Base-by-base conservation (phyloP, 1,139 yeast genomes). In the Kazachstania sp. region DNA sequence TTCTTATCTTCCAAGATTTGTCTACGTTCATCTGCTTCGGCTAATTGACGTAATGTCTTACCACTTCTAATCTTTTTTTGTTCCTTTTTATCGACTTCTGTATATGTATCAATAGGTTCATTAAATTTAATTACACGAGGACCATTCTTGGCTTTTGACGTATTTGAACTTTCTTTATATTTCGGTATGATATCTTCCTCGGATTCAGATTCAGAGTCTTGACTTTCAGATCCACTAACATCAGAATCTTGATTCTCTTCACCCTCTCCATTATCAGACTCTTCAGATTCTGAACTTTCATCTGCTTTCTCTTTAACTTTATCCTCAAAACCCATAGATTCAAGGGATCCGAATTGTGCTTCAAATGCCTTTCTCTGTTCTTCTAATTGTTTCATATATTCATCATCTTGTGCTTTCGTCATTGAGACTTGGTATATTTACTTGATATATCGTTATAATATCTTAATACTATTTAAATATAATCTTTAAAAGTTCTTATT, bases 261-360 rank as follows among this genome's bases (percentile, higher is more conserved):
- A 9, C 6, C 31, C 6, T 26, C 19, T 15, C n/a, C n/a, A n/a
- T n/a, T n/a, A n/a, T 28, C 42, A n/a, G 23, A 23, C 15, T 16
- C 36, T 11, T 18, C n/a, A 9, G 44, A 46, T 37, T 47, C 60
- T 36, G 57, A 57, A 13, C 59, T 65, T 9, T 30, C 40, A 20
- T n/a, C 15, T 13, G 18, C 19, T 6, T 26, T 54, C 56, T 46
- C 52, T 51, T 68, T 74, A 7, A 79, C 68, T 60, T 73, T 77
- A 57, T 81, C 86, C 44, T 74, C 73, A 56, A 64, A 80, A 4
- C 86, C 86, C 72, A 78, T 61, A 2, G 69, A 69, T 55, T 79
- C 86, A 6, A 83, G 57, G 3, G 78, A 67, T 0, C 86, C 87
- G 61, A 83, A 83, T 66, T 81, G 87, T 6, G 78, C 77, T 58